Conservation (phyloP, 2,329 filamentous ascomycete genomes). For the Verticillium klebahnii region DNA sequence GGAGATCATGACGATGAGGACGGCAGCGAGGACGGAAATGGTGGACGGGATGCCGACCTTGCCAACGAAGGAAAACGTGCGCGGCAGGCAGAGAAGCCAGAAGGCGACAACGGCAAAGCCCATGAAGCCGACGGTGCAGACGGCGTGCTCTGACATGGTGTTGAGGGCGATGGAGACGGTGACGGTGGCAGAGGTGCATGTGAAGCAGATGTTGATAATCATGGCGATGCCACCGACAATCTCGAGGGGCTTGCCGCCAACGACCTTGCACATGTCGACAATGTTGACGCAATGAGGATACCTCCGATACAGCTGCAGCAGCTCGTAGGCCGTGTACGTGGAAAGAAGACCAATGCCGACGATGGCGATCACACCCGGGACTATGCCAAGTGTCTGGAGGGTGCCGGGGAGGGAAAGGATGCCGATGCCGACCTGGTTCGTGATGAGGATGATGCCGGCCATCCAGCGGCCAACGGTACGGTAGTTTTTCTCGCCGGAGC, state of each 20-base stretch:
- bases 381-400: slow-evolving; percentile 62
- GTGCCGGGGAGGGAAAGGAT: slow-evolving; percentile 67
- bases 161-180: slow-evolving; percentile 65
- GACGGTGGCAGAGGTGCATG: slow-evolving; percentile 62
- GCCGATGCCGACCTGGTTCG: slow-evolving; percentile 30
- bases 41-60: slow-evolving; percentile 25
- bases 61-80: slow-evolving; percentile 50
- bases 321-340: slow-evolving; percentile 46
- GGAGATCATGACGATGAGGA: slow-evolving; percentile 31
- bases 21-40: slow-evolving; percentile 27
- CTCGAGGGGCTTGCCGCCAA: slow-evolving; percentile 29
- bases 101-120: slow-evolving; percentile 58
- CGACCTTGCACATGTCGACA: slow-evolving; percentile 60
- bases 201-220: slow-evolving; percentile 68
- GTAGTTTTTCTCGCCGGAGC: slow-evolving; percentile 25
- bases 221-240: slow-evolving; percentile 51
- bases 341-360: slow-evolving; percentile 61
- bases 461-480: slow-evolving; percentile 29
- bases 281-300: slow-evolving; percentile 67
- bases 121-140: slow-evolving; percentile 64
- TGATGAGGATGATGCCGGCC: slow-evolving; percentile 25
- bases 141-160: slow-evolving; percentile 55
- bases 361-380: slow-evolving; percentile 64
- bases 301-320: slow-evolving; percentile 63
- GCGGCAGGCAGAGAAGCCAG: slow-evolving; percentile 60